Conservation (phyloP, 768 basidiomycete species). For the Phylloporus scabripes region DNA sequence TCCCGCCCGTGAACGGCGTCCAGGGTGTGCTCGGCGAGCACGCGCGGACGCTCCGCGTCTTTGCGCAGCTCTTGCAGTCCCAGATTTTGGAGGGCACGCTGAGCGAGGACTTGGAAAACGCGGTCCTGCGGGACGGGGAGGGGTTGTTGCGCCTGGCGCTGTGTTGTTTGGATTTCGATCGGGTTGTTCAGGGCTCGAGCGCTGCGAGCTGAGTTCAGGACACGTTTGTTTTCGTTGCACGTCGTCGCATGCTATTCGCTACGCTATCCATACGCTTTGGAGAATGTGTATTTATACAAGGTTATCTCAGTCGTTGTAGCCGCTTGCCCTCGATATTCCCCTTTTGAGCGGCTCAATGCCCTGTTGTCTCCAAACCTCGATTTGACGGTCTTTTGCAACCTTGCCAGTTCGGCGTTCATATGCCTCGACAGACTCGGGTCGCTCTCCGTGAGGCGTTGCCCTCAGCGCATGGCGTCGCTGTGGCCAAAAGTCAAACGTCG, state of each 20-base stretch:
- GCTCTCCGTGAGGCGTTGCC: constrained; percentile 77
- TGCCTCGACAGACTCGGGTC: constrained; percentile 67
- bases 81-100: constrained; percentile 9
- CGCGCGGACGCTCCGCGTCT: constrained; percentile 13
- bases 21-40: background rate
- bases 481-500: constrained; percentile 81
- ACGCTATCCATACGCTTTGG: background rate
- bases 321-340: constrained; percentile 37
- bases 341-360: constrained; percentile 42
- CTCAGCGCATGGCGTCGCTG: constrained; percentile 71
- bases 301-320: constrained; percentile 55
- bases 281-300: constrained; percentile 4
- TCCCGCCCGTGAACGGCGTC: background rate
- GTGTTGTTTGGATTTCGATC: constrained; percentile 20
- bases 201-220: background rate
- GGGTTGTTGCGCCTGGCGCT: constrained; percentile 16
- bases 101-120: constrained; percentile 14
- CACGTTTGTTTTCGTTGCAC: constrained; percentile 2
- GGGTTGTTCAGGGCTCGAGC: constrained; percentile 9
- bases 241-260: background rate
- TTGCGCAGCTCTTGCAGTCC: constrained; percentile 11
- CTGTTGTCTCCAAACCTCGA: constrained; percentile 66
- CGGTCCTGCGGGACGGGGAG: constrained; percentile 22
- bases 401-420: constrained; percentile 63
- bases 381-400: constrained; percentile 64